Evolutionary conservation across 2,329 filamentous ascomycete species (phyloP), one percentile per base, ranked within the genome.

Genomic region (Alternaria triticimaculans): DNA sequence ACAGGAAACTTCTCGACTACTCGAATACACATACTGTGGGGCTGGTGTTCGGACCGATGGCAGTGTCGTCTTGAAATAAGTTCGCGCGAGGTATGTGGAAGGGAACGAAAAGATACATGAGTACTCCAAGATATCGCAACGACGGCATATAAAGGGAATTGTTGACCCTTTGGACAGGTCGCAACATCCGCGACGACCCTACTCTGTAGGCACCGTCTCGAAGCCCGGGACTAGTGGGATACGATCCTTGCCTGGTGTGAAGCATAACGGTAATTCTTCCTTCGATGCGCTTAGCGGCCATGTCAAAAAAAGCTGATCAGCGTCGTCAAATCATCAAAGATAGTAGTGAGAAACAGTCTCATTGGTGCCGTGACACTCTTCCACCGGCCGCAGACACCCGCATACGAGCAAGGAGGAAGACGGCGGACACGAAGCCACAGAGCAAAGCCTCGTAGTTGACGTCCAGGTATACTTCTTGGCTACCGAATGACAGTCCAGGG

Each of bases 1-100:
- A 74, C 76, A 4, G 78, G 72, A 55, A 76, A 80, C 54, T 73
- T 75, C 58, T 80, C 78, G 18, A 80, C 70, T 21, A 80, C 66
- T 23, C 76, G 74, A 49, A 79, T 68, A 55, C 78, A 80, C 78
- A 80, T 80, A 21, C 23, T 70, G 60, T 14, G 43, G 55, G 18
- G 21, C 26, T 26, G n/a, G 15, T 26, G 23, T 33, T 45, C 18
- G 41, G 37, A 33, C 48, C 37, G 43, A 45, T 25, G 23, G 3
- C 0, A 4, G 18, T n/a, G 30, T 12, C 44, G 48, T 30, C 44
- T 23, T 25, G 41, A 18, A 48, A 20, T 3, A 45, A 15, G 20
- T n/a, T 25, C 5, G 49, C 20, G 49, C 14, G 18, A 45, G 20
- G 12, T 15, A 18, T 3, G 25, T 33, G 15, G 25, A 21, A n/a